Percentiles rank a stretch among this genome's conserved stretches.
Conservation (phyloP, 139 green algal species). For the Diplosphaera chodatii region DNA sequence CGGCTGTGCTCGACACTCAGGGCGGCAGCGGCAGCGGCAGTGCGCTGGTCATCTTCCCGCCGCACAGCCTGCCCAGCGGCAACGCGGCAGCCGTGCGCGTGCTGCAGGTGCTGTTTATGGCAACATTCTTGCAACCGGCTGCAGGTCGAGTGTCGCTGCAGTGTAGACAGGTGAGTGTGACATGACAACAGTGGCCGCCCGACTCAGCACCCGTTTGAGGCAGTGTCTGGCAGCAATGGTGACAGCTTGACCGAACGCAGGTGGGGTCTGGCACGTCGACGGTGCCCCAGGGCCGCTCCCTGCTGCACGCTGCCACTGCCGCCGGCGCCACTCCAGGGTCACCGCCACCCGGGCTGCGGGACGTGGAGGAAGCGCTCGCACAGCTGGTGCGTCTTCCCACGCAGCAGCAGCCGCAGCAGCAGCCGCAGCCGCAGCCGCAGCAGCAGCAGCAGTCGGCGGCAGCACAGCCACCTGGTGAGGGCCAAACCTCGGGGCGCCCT, state of each 20-base stretch:
- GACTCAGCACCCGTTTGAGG: too few species aligned
- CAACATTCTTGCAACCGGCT: background rate
- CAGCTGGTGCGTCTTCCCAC: background rate
- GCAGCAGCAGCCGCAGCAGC: background rate
- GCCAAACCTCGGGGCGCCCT: too few species aligned
- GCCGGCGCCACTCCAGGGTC: too few species aligned
- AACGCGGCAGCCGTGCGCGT: constrained; percentile 8
- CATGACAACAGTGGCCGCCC: too few species aligned
- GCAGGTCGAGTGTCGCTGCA: too few species aligned
- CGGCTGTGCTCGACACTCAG: constrained; percentile 1
- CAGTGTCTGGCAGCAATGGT: too few species aligned
- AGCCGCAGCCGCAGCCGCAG: too few species aligned
- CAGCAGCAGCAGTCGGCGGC: background rate
- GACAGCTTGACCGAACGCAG: background rate
- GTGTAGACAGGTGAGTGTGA: too few species aligned
- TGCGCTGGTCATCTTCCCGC: constrained; percentile 7
- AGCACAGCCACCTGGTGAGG: too few species aligned
- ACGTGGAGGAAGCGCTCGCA: background rate
- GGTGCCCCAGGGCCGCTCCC: background rate
- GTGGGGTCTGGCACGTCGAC: background rate
- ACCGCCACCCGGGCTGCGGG: background rate
- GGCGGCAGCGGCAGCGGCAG: constrained; percentile 1
- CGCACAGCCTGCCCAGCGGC: background rate
- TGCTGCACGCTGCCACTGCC: background rate
- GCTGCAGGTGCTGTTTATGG: background rate